phyloP scores from a whole-genome alignment of 495 filamentous ascomycete genomes.

The Hypomontagnella monticulosa region DNA sequence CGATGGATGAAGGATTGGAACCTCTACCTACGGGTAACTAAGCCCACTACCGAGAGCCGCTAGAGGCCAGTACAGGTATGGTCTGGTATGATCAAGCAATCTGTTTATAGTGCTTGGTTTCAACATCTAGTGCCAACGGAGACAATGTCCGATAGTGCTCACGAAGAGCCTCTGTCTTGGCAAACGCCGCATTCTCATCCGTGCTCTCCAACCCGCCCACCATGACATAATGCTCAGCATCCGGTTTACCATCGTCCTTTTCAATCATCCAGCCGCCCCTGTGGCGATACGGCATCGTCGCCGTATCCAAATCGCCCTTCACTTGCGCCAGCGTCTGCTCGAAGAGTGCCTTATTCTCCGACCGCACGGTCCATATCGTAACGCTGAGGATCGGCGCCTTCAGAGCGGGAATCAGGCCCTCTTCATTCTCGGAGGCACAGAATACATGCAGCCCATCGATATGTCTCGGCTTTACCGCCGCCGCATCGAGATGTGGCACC shows the following conservation, averaged over 20 bases:
- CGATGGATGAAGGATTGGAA: neutral
- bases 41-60: too few species aligned
- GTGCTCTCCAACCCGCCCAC: slow-evolving; percentile 5
- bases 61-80: too few species aligned
- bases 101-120: slow-evolving; percentile 16
- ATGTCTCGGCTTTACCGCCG: slow-evolving; percentile 1
- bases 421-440: neutral
- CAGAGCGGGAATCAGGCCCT: neutral
- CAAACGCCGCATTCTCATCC: neutral
- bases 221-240: slow-evolving; percentile 1
- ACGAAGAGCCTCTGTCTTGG: neutral
- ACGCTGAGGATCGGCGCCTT: slow-evolving; percentile 6
- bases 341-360: neutral
- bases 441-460: neutral
- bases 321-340: slow-evolving; percentile 3
- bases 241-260: neutral
- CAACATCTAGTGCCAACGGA: slow-evolving; percentile 1
- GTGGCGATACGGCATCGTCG: slow-evolving; percentile 8
- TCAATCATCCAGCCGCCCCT: slow-evolving; percentile 20
- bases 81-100: slow-evolving; percentile 3
- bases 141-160: neutral
- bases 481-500: neutral
- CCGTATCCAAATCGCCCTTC: neutral
- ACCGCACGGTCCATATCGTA: slow-evolving; percentile 1
- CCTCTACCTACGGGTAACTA: too few species aligned